Conservation (phyloP, 2,329 filamentous ascomycete species). For the Neonectria punicea region DNA sequence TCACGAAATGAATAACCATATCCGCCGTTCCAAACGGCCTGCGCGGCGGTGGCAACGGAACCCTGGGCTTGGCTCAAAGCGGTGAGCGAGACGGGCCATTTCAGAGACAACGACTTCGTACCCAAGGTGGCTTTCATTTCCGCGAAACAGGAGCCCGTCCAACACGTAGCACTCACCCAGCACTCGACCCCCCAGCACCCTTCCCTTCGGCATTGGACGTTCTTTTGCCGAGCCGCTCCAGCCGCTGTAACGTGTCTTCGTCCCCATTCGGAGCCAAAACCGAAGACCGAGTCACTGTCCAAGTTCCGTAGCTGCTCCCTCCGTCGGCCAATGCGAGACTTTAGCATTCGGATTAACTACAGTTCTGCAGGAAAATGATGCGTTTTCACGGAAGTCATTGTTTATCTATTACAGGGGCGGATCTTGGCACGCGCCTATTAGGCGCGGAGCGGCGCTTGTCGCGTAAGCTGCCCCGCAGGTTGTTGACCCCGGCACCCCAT, state of each 20-base stretch:
- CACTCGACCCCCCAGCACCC: conserved; percentile 14
- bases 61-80: conserved; percentile 26
- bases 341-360: conserved; percentile 11
- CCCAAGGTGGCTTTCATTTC: conserved; percentile 26
- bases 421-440: conserved; percentile 37
- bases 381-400: not conserved
- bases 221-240: conserved; percentile 27
- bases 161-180: conserved; percentile 15
- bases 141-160: conserved; percentile 30
- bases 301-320: conserved; percentile 5
- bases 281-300: not conserved
- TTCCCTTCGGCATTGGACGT: conserved; percentile 26
- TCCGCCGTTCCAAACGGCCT: conserved; percentile 20
- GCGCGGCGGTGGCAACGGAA: conserved; percentile 7
- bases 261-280: conserved; percentile 7
- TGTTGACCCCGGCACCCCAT: conserved; percentile 26
- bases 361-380: conserved; percentile 8
- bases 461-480: conserved; percentile 34
- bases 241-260: conserved; percentile 27
- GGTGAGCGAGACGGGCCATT: conserved; percentile 32
- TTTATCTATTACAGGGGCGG: conserved; percentile 2
- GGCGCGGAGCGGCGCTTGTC: conserved; percentile 36
- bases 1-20: conserved; percentile 40
- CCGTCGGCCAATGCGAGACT: conserved; percentile 10
- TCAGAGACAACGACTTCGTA: conserved; percentile 16